Evolutionary conservation across 306 rosid genomes (phyloP), one percentile per base, ranked within the genome.

Genomic region (Biancaea sappan): DNA sequence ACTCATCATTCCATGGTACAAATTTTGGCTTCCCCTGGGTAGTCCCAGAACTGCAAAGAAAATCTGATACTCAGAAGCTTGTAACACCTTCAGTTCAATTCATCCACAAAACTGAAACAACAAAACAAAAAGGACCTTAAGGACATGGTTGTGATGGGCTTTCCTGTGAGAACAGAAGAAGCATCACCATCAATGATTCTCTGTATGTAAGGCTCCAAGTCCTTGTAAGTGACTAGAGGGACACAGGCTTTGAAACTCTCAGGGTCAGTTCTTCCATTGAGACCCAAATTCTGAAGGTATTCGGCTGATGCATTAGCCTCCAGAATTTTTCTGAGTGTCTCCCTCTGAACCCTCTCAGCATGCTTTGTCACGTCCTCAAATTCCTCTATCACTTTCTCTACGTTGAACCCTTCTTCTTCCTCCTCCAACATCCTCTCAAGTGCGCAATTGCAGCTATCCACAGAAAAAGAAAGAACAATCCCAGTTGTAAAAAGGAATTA

Each of bases 1-100:
- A 71, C 81, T 88, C 93, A 53, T 94, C 99, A 43, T 88, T 95
- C 92, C 93, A 95, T 10, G 99, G 99, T 63, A 95, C 58, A 72
- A 78, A 87, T 68, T 95, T 95, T 35, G 97, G 93, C 92, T 78
- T 92, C 78, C 99, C 99, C 69, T 87, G 90, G 40, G 98, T 92
- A 57, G 99, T 95, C 19, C 99, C 99, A 82, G 99, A 95, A 69
- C 99, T 95, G 91, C 84, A 84, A 88, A 72, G 1, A 77, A 77
- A 32, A 2, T 34, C 14, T 70, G 19, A 76, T 52, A 34, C 58
- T 25, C 38, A 14, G 18, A 75, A 71, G 60, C 54, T 80, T 53
- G 0, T 11, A 29, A 21, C 38, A n/a, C n/a, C n/a, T n/a, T n/a
- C n/a, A 43, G 46, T 24, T 31, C 0, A 44, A 72, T 16, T 70